A percentile compares a stretch with the other conserved stretches of the same genome.
Evolutionary conservation across 768 basidiomycete genomes (phyloP).

Genomic region (Pholiota molesta): DNA sequence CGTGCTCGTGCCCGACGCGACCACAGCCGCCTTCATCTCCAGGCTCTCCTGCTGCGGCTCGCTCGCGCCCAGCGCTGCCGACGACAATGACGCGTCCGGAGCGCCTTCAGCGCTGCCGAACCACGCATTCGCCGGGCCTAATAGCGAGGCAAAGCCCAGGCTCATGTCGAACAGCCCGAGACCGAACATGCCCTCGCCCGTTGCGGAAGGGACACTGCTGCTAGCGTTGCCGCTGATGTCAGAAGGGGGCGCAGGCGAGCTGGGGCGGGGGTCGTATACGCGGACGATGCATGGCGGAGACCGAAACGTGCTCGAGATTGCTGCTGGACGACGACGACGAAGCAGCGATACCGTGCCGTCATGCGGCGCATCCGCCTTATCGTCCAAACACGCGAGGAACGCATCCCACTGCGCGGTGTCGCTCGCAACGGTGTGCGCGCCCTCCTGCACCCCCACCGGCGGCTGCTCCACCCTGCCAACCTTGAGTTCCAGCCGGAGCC

Average conservation of each 20-base stretch:
- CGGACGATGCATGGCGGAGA: background rate
- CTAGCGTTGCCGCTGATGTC: background rate
- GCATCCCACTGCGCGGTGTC: slow-evolving; percentile 11
- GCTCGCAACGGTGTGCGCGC: background rate
- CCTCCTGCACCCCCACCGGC: background rate
- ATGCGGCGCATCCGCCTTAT: background rate
- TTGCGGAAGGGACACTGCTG: background rate
- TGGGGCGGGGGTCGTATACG: background rate
- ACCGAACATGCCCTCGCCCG: background rate
- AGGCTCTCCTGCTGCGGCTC: background rate
- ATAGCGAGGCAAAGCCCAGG: background rate
- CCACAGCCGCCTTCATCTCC: background rate
- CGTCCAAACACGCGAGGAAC: slow-evolving; percentile 14
- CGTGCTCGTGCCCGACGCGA: slow-evolving; percentile 17
- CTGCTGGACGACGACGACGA: background rate
- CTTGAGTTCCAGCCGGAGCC: background rate
- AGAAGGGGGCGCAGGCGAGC: background rate
- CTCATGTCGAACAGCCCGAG: background rate
- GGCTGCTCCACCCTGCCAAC: background rate
- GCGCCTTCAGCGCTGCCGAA: background rate
- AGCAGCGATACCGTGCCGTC: background rate
- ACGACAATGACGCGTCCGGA: background rate
- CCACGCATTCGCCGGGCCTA: background rate
- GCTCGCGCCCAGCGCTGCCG: background rate
- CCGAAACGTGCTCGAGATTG: background rate